phyloP scores from a whole-genome alignment of 139 green algal genomes.

The Chlamydomonas asymmetrica region DNA sequence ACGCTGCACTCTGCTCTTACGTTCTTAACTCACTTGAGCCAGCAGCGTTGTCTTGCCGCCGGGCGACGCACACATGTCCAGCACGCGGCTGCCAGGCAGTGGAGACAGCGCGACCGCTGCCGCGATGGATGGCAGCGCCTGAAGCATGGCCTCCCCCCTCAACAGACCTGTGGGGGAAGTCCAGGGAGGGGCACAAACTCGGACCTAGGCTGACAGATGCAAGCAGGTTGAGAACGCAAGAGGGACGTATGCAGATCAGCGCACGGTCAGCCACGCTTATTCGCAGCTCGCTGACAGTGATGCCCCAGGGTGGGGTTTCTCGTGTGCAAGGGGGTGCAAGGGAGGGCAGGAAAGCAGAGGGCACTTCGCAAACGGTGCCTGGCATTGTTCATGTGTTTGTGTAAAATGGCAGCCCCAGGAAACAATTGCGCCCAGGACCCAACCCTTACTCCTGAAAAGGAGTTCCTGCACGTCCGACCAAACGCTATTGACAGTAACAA shows the following conservation, averaged over 20 bases:
- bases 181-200: neutral
- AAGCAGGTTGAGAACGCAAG: no score
- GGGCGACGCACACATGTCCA: slow-evolving; percentile 70
- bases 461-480: neutral
- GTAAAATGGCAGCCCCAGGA: neutral
- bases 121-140: slow-evolving; percentile 27
- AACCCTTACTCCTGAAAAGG: neutral
- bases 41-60: slow-evolving; percentile 88
- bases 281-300: no score
- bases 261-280: no score
- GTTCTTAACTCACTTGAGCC: slow-evolving; percentile 71
- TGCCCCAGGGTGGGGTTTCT: no score
- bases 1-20: slow-evolving; percentile 57
- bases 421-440: neutral
- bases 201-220: no score
- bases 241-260: no score
- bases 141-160: slow-evolving; percentile 21
- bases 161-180: slow-evolving; percentile 31
- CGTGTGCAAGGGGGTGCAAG: no score
- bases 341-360: no score
- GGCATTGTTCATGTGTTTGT: neutral
- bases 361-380: no score
- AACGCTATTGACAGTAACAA: neutral
- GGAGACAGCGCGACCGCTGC: slow-evolving; percentile 21
- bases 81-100: slow-evolving; percentile 14